Conservation (phyloP, 2,329 filamentous ascomycete species). For the Passalora sequoiae region DNA sequence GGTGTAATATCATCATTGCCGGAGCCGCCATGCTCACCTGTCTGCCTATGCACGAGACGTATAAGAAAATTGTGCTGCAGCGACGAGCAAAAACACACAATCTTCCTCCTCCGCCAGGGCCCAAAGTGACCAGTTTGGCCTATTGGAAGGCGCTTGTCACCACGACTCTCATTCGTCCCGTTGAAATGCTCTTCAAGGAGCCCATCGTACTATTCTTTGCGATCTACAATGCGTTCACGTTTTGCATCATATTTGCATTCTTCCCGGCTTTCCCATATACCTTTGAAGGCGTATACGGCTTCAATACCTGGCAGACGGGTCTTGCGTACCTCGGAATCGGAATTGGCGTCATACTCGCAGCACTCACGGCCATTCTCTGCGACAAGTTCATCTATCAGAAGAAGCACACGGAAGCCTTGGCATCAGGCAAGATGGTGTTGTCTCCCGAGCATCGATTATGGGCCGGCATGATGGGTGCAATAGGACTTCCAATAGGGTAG, state of each 20-base stretch:
- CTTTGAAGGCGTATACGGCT: constrained; percentile 67
- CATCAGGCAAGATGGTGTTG: constrained; percentile 24
- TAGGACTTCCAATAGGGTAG: constrained; percentile 32
- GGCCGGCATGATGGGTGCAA: constrained; percentile 33
- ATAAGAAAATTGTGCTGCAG: constrained; percentile 47
- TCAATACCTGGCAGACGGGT: constrained; percentile 72
- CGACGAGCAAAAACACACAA: constrained; percentile 33
- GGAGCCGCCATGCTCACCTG: constrained; percentile 35
- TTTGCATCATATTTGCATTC: constrained; percentile 31
- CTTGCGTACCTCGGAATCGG: constrained; percentile 69
- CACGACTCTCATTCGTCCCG: constrained; percentile 31
- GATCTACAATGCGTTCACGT: constrained; percentile 31
- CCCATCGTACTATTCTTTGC: constrained; percentile 34
- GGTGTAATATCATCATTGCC: constrained; percentile 41
- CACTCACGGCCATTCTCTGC: constrained; percentile 35
- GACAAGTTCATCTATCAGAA: constrained; percentile 37
- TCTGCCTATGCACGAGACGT: constrained; percentile 51
- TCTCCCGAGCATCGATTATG: constrained; percentile 35
- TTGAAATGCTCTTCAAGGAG: constrained; percentile 34
- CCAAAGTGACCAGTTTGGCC: constrained; percentile 26
- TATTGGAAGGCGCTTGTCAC: constrained; percentile 30
- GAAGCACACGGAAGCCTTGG: constrained; percentile 27
- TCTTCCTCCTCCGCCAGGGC: constrained; percentile 23
- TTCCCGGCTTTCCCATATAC: constrained; percentile 33
- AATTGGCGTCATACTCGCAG: constrained; percentile 59